A percentile compares a stretch with the other conserved stretches of the same genome.
phyloP scores from a whole-genome alignment of 768 basidiomycete species.

The Gelatoporia subvermispora region DNA sequence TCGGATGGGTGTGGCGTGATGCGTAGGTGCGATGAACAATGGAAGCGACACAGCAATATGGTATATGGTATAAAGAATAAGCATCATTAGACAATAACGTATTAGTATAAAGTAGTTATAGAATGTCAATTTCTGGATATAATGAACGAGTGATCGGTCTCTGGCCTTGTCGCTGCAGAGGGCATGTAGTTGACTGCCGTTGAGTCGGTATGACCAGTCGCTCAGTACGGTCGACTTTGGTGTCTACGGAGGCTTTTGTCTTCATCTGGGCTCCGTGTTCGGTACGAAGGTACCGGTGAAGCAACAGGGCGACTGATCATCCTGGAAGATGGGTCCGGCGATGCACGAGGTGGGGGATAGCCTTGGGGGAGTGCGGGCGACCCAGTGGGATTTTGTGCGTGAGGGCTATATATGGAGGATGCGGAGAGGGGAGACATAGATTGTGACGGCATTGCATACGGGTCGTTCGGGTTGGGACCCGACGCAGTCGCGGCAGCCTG shows the following conservation, averaged over 20 bases:
- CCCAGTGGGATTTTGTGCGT: conserved; percentile 3
- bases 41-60: too few species aligned
- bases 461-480: conserved; percentile 23
- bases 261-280: conserved; percentile 19
- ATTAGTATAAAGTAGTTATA: too few species aligned
- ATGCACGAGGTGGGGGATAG: conserved; percentile 5
- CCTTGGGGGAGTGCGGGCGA: conserved; percentile 15
- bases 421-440: conserved; percentile 6
- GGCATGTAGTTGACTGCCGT: too few species aligned
- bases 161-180: too few species aligned
- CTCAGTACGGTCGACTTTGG: conserved; percentile 9
- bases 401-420: conserved; percentile 2
- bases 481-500: conserved; percentile 45
- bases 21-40: too few species aligned
- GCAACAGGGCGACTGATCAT: conserved; percentile 10
- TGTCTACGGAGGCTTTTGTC: conserved; percentile 8
- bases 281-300: conserved; percentile 20
- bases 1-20: too few species aligned
- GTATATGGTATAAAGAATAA: too few species aligned
- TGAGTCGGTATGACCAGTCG: not conserved
- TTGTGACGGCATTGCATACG: conserved; percentile 18
- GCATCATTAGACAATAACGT: too few species aligned
- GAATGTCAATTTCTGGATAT: too few species aligned
- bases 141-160: too few species aligned
- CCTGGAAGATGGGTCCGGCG: conserved; percentile 6